Base-by-base conservation (phyloP, 768 basidiomycete genomes). In the Lactifluus echinatus region DNA sequence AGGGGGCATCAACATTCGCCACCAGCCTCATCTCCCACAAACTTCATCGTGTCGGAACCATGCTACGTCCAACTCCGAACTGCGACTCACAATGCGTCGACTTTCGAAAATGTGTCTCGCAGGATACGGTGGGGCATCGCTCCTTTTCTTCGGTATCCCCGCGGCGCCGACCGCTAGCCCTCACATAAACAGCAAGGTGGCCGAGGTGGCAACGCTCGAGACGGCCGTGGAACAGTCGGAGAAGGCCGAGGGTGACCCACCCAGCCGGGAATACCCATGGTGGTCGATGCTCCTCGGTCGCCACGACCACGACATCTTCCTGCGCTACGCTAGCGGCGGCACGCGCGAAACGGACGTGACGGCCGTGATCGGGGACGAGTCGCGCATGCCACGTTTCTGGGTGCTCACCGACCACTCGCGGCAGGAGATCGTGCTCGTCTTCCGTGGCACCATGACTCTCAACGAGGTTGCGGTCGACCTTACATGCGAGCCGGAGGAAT, bases 401-500 rank as follows among this genome's bases (percentile, higher is more conserved):
- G 84, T 91, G 3, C 74, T 93, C 19, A 90, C 87, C 0, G 90
- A 92, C 67, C 85, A 93, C 65, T 76, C 76, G 44, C 76, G 89
- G 37, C 73, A 71, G 4, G 85, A 91, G 67, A 78, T 92, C 47
- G 85, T 91, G 10, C 78, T 92, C 24, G 86, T 91, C 55, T 61
- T 72, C 15, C 63, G 69, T 15, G 68, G 89, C 12, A 93, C 90
- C 2, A 87, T 91, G 87, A 87, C 85, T 2, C 73, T 93, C 42
- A 92, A 92, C 64, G 89, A 92, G 69, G 79, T 92, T 4, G 89
- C 89, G 15, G 88, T 87, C 10, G 89, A 92, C 70, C 75, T 92
- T 47, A 88, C 89, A 0, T 92, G 90, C 69, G 85, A 90, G 55
- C 79, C 84, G 8, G 33, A 82, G 39, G 74, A 79, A 21, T 88